Evolutionary conservation across 306 rosid species (phyloP), one percentile per base, ranked within the genome.

Genomic region (Cicer pinnatifidum): DNA sequence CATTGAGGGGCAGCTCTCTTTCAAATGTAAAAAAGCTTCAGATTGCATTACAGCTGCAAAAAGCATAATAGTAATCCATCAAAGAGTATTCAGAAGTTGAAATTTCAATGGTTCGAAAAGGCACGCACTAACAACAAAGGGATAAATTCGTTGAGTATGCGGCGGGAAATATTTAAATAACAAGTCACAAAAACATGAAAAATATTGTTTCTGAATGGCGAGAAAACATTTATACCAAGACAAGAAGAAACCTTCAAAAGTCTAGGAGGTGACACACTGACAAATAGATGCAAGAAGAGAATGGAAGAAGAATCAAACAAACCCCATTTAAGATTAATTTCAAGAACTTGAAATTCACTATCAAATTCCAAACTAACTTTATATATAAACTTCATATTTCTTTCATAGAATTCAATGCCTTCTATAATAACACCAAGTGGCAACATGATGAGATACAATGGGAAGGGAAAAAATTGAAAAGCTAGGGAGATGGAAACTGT

Each of bases 21-120:
- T 89, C 78, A 93, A 80, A 71, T 86, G 89, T 79, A 53, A 69
- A 77, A 87, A 93, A 13, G 97, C 93, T 82, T 91, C 93, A 4
- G 98, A 93, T 61, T 86, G 96, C 98, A 93, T 89, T 48, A 93
- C 97, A 67, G 87, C 98, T 93, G 92, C 81, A 84, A 9, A 76
- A 70, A 65, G 67, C 58, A 78, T 35, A 54, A 56, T 13, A 28
- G 35, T 28, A 68, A 67, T 59, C 41, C 60, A 75, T 54, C 33
- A 82, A 20, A 10, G 38, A 44, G 59, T 45, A 46, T 39, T 52
- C 39, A 10, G 65, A 48, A 37, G 39, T 19, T 16, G 6, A 23
- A 66, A 76, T 16, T 35, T 20, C 9, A 40, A 38, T 11, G 66
- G 46, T 59, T 50, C 40, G 38, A 65, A 40, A 50, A 41, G 69